These are phyloP conservation scores for Cubamyces lactineus DNA, from an alignment of 768 basidiomycete species.

Conservation along the genomic window DNA sequence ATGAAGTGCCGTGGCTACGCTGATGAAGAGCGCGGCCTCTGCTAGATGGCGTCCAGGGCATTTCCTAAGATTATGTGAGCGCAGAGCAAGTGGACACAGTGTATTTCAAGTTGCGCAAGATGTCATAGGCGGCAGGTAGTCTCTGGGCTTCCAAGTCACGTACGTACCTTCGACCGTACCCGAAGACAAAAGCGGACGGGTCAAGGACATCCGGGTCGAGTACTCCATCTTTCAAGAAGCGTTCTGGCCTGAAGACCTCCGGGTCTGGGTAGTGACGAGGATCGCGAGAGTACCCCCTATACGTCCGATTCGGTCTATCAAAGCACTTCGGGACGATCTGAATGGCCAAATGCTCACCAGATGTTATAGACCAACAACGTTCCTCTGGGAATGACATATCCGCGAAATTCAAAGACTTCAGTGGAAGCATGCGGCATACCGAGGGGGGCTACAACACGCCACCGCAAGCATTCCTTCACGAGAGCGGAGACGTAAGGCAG, in stretches of 20 bases:
- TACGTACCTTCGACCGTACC: slow-evolving; percentile 8
- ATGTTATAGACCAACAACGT: slow-evolving; percentile 20
- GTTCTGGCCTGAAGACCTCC: slow-evolving; percentile 25
- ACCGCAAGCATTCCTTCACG: slow-evolving; percentile 30
- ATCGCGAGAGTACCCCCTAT: slow-evolving; percentile 16
- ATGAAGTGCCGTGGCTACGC: slow-evolving; percentile 6
- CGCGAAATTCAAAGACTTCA: slow-evolving; percentile 24
- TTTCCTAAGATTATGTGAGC: background rate
- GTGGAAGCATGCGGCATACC: slow-evolving; percentile 22
- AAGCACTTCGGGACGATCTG: background rate
- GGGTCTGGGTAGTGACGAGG: slow-evolving; percentile 19
- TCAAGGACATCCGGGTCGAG: slow-evolving; percentile 4
- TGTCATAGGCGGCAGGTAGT: background rate
- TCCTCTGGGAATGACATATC: slow-evolving; percentile 24
- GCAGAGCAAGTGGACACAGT: background rate
- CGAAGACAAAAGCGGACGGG: slow-evolving; percentile 1
- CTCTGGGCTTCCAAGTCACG: background rate
- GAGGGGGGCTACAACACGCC: slow-evolving; percentile 18
- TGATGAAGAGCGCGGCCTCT: slow-evolving; percentile 9
- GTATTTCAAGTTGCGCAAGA: background rate
- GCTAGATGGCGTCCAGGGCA: slow-evolving; percentile 19
- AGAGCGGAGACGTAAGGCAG: slow-evolving; percentile 30
- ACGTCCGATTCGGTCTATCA: background rate
- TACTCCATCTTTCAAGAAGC: slow-evolving; percentile 15
- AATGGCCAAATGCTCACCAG: slow-evolving; percentile 14